phyloP scores from a whole-genome alignment of 306 rosid genomes.

The Vigna hirtella region DNA sequence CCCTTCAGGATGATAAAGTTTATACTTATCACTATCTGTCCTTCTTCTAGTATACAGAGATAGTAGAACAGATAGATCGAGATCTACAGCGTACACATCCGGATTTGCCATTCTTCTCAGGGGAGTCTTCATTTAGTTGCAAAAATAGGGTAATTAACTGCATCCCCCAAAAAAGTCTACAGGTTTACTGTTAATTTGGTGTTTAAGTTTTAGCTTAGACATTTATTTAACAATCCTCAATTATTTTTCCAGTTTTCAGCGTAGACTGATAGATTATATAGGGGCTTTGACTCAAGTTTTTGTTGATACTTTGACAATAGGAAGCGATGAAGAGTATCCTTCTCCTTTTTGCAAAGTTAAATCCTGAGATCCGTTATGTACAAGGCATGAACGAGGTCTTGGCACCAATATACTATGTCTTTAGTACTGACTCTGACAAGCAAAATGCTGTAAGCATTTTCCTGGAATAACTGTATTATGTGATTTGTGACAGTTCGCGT shows the following conservation, averaged over 20 bases:
- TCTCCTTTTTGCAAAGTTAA: constrained; percentile 74
- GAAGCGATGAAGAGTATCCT: constrained; percentile 87
- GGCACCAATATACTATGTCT: constrained; percentile 80
- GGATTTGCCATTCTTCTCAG: constrained; percentile 76
- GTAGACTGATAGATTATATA: constrained; percentile 13
- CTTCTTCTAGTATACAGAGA: constrained; percentile 68
- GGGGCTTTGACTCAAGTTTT: constrained; percentile 13
- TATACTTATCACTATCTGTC: constrained; percentile 25
- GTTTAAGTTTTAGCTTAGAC: constrained; percentile 25
- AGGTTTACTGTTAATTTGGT: constrained; percentile 16
- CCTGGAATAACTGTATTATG: constrained; percentile 19
- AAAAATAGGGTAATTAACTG: constrained; percentile 68
- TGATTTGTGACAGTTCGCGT: not conserved
- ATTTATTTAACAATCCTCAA: not conserved
- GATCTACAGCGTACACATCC: constrained; percentile 86
- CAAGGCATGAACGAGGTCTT: constrained; percentile 96
- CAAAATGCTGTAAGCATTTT: constrained; percentile 71
- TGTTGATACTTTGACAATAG: constrained; percentile 51
- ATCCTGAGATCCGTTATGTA: constrained; percentile 83
- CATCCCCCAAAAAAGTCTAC: not conserved
- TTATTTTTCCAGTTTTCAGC: not conserved
- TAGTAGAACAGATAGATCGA: constrained; percentile 79
- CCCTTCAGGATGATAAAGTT: constrained; percentile 25
- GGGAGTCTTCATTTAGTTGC: constrained; percentile 65
- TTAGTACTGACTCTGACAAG: constrained; percentile 64